Percentiles rank a stretch among this genome's conserved stretches.
phyloP scores from a whole-genome alignment of 1,284 basidiomycete species.

The Cutaneotrichosporon arboriforme region DNA sequence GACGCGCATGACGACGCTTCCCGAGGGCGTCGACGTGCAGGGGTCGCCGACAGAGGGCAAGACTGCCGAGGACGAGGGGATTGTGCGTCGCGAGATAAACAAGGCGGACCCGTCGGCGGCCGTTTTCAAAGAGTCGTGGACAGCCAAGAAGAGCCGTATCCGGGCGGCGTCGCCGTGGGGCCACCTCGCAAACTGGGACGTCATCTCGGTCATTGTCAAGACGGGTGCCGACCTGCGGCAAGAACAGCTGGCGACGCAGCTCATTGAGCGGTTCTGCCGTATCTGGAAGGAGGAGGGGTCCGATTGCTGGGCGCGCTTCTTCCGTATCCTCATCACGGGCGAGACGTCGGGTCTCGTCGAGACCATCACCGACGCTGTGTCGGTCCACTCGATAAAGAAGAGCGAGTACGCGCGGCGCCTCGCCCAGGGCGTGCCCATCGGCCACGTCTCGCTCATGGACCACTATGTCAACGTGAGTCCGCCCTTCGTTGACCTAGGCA shows the following conservation, averaged over 20 bases:
- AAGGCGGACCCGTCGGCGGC: constrained; percentile 93
- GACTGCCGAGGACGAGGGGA: constrained; percentile 79
- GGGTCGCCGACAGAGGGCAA: constrained; percentile 56
- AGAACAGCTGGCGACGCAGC: constrained; percentile 93
- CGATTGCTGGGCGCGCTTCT: constrained; percentile 83
- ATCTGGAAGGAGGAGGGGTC: constrained; percentile 94
- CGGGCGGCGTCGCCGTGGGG: constrained; percentile 90
- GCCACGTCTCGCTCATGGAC: constrained; percentile 79
- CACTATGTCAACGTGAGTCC: constrained; percentile 73
- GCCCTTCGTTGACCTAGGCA: neutral
- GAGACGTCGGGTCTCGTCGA: constrained; percentile 88
- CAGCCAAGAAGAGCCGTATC: constrained; percentile 90
- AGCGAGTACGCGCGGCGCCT: constrained; percentile 87
- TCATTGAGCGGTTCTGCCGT: constrained; percentile 84
- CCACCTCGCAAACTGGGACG: constrained; percentile 69
- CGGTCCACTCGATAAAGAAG: constrained; percentile 99
- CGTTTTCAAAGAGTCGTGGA: constrained; percentile 94
- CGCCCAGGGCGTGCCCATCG: constrained; percentile 64
- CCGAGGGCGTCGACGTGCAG: constrained; percentile 58
- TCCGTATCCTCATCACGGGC: constrained; percentile 88
- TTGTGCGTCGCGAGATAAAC: constrained; percentile 87
- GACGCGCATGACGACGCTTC: constrained; percentile 79
- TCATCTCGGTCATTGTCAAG: constrained; percentile 96
- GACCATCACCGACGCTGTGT: constrained; percentile 93
- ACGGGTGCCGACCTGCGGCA: constrained; percentile 89